Base-by-base conservation (phyloP, 345 rosid species). In the Jatropha curcas region DNA sequence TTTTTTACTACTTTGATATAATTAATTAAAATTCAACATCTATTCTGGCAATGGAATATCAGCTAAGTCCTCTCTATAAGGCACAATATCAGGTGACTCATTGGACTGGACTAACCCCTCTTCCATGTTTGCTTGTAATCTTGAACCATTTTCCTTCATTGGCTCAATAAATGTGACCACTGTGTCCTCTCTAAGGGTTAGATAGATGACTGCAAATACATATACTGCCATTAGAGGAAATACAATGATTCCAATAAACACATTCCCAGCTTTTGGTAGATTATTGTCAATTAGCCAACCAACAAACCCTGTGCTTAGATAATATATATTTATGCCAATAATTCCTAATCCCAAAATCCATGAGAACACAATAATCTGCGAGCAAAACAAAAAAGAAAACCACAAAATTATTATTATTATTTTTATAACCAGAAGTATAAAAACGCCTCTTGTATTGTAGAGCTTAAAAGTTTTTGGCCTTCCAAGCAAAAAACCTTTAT, bases 271-370 rank as follows among this genome's bases (percentile, higher is more conserved):
- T 60, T 60, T 86, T 0, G 88, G 84, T 19, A 87, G 75, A 31
- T 43, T 52, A 60, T 77, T 86, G 84, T 84, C 67, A 17, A 80
- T 33, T 24, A 90, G 53, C 90, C 96, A 90, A 4, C 16, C 77
- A 5, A 86, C 82, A 28, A 90, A 90, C 3, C 78, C 78, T 5
- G 89, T 88, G 79, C 72, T 68, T 4, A 90, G 77, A 76, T 86
- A 88, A 59, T 90, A 90, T 0, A 90, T 20, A 35, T 90, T 90
- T 80, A 90, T 85, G 60, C 90, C 86, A 17, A 85, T 84, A 20
- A 90, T 71, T 55, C 83, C 86, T 1, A 76, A 14, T 0, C 90
- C 92, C 22, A 90, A 53, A 39, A 83, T 74, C 96, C 92, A 90
- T 6, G 92, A 90, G 11, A 88, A 12, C 11, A 84, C 78, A 24